A percentile compares a stretch with the other conserved stretches of the same genome.
Conservation (phyloP, 164 flowering plant genomes). For the Cinnamomum chago region DNA sequence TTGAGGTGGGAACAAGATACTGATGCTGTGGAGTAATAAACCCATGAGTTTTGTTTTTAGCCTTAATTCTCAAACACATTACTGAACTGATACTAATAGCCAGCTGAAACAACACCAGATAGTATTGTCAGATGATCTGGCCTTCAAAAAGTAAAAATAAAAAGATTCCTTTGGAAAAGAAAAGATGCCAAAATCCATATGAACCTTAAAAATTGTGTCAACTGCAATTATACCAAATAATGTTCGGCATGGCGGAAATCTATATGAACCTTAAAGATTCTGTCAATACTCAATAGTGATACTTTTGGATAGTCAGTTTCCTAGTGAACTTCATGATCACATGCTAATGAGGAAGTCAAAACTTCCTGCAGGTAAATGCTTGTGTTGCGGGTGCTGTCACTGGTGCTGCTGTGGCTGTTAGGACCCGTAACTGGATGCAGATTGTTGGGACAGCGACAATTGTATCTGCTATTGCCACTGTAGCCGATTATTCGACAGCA, state of each 20-base stretch:
- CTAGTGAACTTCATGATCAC: neutral
- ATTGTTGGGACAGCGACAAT: conserved; percentile 48
- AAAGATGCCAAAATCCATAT: neutral
- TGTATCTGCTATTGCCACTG: conserved; percentile 45
- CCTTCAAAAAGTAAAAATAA: neutral
- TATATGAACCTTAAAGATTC: neutral
- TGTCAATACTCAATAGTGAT: neutral
- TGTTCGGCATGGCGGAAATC: neutral
- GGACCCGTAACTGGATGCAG: conserved; percentile 56
- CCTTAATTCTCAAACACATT: too few species aligned
- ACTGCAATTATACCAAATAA: neutral
- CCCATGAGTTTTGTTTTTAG: too few species aligned
- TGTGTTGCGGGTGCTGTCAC: conserved; percentile 67
- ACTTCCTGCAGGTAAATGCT: conserved; percentile 54
- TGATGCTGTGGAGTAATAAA: too few species aligned
- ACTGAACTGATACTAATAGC: too few species aligned
- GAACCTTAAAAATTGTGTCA: neutral
- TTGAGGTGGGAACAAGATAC: neutral
- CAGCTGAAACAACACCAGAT: neutral
- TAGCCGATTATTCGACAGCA: conserved; percentile 39
- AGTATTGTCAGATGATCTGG: neutral
- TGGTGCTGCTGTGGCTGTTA: conserved; percentile 67
- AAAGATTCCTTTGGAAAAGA: neutral
- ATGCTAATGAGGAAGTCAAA: neutral
- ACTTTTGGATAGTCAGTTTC: neutral